Conservation (phyloP, 148 eudicot species). For the Fagopyrum homotropicum region DNA sequence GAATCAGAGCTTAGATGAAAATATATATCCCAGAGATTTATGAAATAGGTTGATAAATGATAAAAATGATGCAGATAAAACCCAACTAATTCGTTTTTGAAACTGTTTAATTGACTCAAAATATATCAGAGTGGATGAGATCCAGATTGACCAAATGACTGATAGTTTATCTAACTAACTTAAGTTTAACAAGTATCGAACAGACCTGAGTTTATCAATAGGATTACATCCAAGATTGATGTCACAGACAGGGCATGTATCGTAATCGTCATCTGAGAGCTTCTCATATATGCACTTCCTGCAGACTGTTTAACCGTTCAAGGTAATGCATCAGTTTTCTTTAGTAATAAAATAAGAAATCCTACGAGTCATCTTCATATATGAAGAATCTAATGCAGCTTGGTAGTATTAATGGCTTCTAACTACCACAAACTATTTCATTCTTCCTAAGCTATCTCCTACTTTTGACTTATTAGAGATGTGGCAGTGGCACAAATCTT, state of each 20-base stretch:
- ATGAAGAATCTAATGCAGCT: not conserved
- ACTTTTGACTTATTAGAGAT: not conserved
- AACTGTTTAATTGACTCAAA: not conserved
- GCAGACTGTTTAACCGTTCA: slow-evolving; percentile 50
- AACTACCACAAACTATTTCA: not conserved
- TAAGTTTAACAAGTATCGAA: not conserved
- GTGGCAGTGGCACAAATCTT: not conserved
- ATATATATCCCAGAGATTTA: not conserved
- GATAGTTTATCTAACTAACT: not conserved
- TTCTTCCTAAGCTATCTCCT: not conserved
- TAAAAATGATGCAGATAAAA: not conserved
- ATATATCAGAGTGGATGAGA: not conserved
- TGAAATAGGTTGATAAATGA: not conserved
- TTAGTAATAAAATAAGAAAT: not conserved
- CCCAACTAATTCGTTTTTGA: not conserved
- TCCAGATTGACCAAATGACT: slow-evolving; percentile 1
- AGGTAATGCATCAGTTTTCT: not conserved
- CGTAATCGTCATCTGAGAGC: slow-evolving; percentile 70
- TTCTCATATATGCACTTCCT: slow-evolving; percentile 77
- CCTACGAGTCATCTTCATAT: not conserved
- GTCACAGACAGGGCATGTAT: slow-evolving; percentile 78
- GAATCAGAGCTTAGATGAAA: not conserved
- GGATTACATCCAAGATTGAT: slow-evolving; percentile 68
- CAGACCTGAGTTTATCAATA: slow-evolving; percentile 78
- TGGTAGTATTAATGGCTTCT: not conserved